Base-by-base conservation (phyloP, 2,329 filamentous ascomycete genomes). In the Pezicula rhizophila region DNA sequence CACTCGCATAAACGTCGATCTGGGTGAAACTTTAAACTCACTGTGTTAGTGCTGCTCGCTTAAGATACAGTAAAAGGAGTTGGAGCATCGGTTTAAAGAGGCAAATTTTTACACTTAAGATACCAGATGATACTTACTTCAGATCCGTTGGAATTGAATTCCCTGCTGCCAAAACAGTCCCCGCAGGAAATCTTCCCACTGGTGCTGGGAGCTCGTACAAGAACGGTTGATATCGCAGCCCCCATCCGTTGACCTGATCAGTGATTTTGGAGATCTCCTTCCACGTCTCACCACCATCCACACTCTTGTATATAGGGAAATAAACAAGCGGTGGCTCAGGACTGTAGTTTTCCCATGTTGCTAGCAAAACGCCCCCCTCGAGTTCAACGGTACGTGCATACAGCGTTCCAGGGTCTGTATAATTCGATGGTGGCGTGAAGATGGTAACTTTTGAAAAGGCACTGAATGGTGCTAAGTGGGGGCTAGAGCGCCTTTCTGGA, bases 1-100 rank as follows among this genome's bases (percentile, higher is more conserved):
- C 69, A 40, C 76, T 82, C 7, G 80, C 84, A 59, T 88, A 89
- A 7, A 89, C 68, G 52, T 87, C 84, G 43, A 89, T 84, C 53
- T 84, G 73, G 1, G 84, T 87, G 51, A 71, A 68, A 37, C 76
- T 80, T 5, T 31, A 31, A 10, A 7, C 3, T 31, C 8, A 10
- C 11, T 5, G 5, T 31, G 28, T 31, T 4, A 31, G 28, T 31
- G 11, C 11, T 31, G 8, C 28, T 31, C 28, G 28, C 28, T 31
- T 31, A 31, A 31, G 8, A 12, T 4, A n/a, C n/a, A n/a, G n/a
- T n/a, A 31, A 31, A 31, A 31, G 28, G 28, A 31, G 8, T 12
- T 31, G 12, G 28, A 12, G 23, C 23, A 23, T 23, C 28, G 8
- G 7, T 12, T 10, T 31, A 12, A 31, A 31, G 28, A 12, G 11